Conservation (phyloP, 495 filamentous ascomycete genomes). For the Aspergillus funiculosus region DNA sequence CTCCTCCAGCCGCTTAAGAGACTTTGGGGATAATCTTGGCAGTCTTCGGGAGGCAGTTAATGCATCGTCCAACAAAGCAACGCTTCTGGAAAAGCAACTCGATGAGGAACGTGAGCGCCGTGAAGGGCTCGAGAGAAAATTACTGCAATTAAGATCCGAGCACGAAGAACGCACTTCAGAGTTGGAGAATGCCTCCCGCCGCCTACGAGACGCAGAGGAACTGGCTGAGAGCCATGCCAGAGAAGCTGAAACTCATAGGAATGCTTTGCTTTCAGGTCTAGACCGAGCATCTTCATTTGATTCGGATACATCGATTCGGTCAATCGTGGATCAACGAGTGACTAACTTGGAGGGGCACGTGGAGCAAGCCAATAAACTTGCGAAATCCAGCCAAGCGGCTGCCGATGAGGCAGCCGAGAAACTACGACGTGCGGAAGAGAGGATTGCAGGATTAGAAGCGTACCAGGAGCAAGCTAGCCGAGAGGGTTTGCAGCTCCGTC, state of each 20-base stretch:
- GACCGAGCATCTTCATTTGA: conserved; percentile 52
- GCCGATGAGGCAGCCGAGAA: conserved; percentile 87
- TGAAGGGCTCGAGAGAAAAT: conserved; percentile 71
- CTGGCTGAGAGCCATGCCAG: conserved; percentile 79
- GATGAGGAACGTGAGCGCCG: conserved; percentile 76
- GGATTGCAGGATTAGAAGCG: conserved; percentile 91
- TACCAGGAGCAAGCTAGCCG: conserved; percentile 96
- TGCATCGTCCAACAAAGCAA: conserved; percentile 67
- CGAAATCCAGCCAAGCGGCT: conserved; percentile 79
- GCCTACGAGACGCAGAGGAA: conserved; percentile 82
- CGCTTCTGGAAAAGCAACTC: conserved; percentile 70
- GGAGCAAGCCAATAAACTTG: conserved; percentile 67
- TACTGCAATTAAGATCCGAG: conserved; percentile 72
- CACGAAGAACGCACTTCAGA: conserved; percentile 80
- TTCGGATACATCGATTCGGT: conserved; percentile 42
- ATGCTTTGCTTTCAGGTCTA: conserved; percentile 76
- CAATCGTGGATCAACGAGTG: conserved; percentile 68
- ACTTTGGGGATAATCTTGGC: conserved; percentile 64
- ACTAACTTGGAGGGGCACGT: conserved; percentile 72
- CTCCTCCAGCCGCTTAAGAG: conserved; percentile 57
- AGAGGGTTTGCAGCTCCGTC: conserved; percentile 80
- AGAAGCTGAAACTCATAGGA: conserved; percentile 80
- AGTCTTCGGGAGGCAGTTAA: conserved; percentile 73
- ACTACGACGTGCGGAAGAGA: conserved; percentile 84
- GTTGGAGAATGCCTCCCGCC: conserved; percentile 65